These are phyloP conservation scores for Apiospora phragmitis DNA, from an alignment of 2,329 filamentous ascomycete species.

Conservation along the genomic window DNA sequence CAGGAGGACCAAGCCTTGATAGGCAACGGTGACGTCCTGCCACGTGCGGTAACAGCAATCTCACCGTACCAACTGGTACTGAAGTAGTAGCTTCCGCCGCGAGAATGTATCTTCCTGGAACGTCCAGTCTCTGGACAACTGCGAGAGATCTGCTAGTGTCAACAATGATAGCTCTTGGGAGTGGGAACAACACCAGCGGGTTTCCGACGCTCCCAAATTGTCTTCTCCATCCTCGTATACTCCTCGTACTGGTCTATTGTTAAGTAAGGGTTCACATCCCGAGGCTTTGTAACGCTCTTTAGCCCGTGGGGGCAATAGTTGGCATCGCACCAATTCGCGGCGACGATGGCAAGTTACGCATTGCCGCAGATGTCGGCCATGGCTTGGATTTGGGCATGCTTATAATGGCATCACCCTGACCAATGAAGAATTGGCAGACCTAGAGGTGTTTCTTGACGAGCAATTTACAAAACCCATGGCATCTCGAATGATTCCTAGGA, in stretches of 20 bases:
- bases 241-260: neutral
- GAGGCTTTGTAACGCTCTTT: neutral
- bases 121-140: neutral
- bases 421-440: constrained; percentile 39
- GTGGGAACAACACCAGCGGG: neutral
- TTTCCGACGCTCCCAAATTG: neutral
- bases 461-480: neutral
- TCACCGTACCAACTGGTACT: neutral
- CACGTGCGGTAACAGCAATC: too few species aligned
- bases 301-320: neutral
- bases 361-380: constrained; percentile 41
- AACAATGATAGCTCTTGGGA: too few species aligned
- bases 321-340: constrained; percentile 22
- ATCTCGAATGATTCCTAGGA: neutral
- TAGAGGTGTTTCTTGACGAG: constrained; percentile 39
- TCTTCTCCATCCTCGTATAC: neutral
- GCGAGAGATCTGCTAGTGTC: neutral
- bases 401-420: constrained; percentile 21
- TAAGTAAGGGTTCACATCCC: neutral
- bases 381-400: constrained; percentile 31
- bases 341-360: constrained; percentile 39
- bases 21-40: too few species aligned
- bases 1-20: too few species aligned
- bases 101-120: neutral
- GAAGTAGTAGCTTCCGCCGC: neutral